Conservation (phyloP, 1,284 basidiomycete species). For the Tylopilus orsonianus region DNA sequence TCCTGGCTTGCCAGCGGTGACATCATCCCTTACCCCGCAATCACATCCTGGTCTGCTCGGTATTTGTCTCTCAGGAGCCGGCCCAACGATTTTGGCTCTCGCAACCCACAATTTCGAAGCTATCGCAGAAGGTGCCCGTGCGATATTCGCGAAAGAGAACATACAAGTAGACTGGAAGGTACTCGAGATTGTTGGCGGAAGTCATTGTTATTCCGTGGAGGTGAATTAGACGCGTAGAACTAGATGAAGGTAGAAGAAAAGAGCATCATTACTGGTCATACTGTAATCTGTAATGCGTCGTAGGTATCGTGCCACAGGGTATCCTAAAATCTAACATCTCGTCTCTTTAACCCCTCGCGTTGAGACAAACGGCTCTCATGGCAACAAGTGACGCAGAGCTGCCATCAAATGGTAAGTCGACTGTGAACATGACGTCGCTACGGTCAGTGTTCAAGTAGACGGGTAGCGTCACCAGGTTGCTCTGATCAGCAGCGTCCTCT, state of each 20-base stretch:
- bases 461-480: constrained; percentile 71
- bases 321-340: constrained; percentile 15
- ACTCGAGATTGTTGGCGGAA: constrained; percentile 62
- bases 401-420: constrained; percentile 74
- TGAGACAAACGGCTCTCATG: constrained; percentile 80
- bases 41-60: constrained; percentile 93
- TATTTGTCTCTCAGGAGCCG: constrained; percentile 97
- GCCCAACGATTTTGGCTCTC: constrained; percentile 97
- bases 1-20: constrained; percentile 90
- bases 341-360: constrained; percentile 57
- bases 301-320: constrained; percentile 27
- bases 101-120: constrained; percentile 82
- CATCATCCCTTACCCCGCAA: constrained; percentile 82
- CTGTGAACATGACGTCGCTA: constrained; percentile 85
- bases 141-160: constrained; percentile 69
- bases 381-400: constrained; percentile 66
- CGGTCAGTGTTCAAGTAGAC: constrained; percentile 92
- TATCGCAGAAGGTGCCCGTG: constrained; percentile 79
- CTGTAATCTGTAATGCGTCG: constrained; percentile 17
- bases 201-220: constrained; percentile 27
- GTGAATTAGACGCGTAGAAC: constrained; percentile 18
- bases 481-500: constrained; percentile 29
- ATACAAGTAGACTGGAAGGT: constrained; percentile 85
- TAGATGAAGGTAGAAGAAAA: constrained; percentile 10
- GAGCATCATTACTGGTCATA: constrained; percentile 23